phyloP scores from a whole-genome alignment of 108 stramenopile genomes.

The Asterionellopsis glacialis region DNA sequence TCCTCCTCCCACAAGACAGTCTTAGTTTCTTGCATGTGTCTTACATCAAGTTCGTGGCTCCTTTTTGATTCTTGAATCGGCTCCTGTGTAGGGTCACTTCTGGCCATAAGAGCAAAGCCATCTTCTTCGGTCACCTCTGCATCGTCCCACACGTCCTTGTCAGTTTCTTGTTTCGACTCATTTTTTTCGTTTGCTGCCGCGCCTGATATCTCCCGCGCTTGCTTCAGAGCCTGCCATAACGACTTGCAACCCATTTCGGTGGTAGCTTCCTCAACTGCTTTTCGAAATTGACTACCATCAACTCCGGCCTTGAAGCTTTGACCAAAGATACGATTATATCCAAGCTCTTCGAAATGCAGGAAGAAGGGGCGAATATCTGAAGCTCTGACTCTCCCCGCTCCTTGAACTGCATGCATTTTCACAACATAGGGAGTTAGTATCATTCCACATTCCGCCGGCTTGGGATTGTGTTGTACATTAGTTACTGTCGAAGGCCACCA shows the following conservation, averaged over 20 bases:
- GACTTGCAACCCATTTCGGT: constrained; percentile 28
- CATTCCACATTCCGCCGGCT: not conserved
- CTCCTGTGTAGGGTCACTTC: no score
- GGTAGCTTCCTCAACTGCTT: constrained; percentile 14
- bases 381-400: not conserved
- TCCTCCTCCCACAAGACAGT: no score
- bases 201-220: constrained; percentile 3
- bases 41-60: no score
- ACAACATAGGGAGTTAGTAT: constrained; percentile 1
- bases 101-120: no score
- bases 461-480: not conserved
- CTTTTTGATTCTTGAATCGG: no score
- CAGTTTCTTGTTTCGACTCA: no score
- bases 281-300: constrained; percentile 12
- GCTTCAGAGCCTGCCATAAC: constrained; percentile 23
- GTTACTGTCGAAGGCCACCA: constrained; percentile 39
- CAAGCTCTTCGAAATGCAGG: constrained; percentile 26
- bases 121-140: no score
- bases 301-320: not conserved
- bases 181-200: not conserved
- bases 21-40: no score
- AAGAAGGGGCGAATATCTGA: constrained; percentile 27
- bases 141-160: no score
- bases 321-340: constrained; percentile 14
- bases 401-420: not conserved